Percentiles rank a stretch among this genome's conserved stretches.
phyloP scores from a whole-genome alignment of 2,329 filamentous ascomycete species.

The Penicillium oxalicum region DNA sequence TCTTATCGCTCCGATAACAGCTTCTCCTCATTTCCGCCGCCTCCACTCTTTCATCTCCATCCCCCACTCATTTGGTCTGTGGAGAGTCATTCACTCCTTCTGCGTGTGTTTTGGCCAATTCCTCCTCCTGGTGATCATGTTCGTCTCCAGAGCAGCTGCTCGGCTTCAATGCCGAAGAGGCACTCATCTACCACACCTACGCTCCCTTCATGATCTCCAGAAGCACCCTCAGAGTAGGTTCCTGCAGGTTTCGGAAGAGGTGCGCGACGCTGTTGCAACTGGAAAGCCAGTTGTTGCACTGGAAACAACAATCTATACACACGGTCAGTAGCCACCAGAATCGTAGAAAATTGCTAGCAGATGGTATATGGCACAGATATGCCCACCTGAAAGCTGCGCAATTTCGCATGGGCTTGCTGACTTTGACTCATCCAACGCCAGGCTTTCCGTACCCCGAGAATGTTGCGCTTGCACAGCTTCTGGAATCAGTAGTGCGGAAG shows the following conservation, averaged over 20 bases:
- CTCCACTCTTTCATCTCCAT: conserved; percentile 2
- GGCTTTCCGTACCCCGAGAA: conserved; percentile 68
- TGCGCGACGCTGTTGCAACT: conserved; percentile 66
- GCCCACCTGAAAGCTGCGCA: too few relatives aligned
- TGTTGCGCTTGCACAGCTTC: conserved; percentile 66
- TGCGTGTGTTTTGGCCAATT: too few relatives aligned
- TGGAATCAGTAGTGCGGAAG: conserved; percentile 74
- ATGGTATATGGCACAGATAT: too few relatives aligned
- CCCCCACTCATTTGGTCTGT: neutral
- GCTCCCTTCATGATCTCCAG: conserved; percentile 27
- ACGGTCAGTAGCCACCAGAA: conserved; percentile 50
- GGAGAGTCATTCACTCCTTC: too few relatives aligned
- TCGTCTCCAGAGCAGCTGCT: conserved; percentile 19
- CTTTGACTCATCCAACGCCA: conserved; percentile 23
- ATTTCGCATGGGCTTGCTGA: neutral
- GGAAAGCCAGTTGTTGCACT: conserved; percentile 83
- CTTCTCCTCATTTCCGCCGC: conserved; percentile 18
- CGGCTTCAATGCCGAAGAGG: conserved; percentile 15
- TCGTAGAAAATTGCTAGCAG: neutral
- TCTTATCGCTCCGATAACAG: conserved; percentile 21
- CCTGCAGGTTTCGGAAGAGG: conserved; percentile 73
- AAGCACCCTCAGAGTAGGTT: conserved; percentile 41
- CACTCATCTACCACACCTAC: conserved; percentile 13
- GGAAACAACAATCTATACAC: conserved; percentile 95
- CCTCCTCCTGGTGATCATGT: conserved; percentile 7